Conservation (phyloP, 208 protist species). For the Crithidia sp. region DNA sequence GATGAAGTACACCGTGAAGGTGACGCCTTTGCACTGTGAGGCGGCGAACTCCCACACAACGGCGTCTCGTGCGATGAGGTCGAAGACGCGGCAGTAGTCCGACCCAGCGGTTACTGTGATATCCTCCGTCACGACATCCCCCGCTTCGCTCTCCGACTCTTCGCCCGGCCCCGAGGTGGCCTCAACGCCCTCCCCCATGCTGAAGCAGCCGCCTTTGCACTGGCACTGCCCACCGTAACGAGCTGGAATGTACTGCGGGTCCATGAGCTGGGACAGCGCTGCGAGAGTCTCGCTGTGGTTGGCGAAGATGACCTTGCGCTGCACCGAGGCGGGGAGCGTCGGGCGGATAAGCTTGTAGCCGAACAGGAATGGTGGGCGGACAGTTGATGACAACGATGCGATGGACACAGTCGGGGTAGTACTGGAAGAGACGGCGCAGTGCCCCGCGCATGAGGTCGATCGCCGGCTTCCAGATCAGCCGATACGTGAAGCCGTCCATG, state of each 20-base stretch:
- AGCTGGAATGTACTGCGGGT: constrained; percentile 38
- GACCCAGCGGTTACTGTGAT: constrained; percentile 43
- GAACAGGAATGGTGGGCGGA: constrained; percentile 41
- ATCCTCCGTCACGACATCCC: constrained; percentile 46
- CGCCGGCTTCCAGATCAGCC: constrained; percentile 61
- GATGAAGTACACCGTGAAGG: constrained; percentile 39
- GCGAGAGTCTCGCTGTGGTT: constrained; percentile 25
- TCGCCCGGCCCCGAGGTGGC: neutral
- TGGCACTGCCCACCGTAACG: constrained; percentile 59
- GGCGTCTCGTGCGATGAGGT: constrained; percentile 33
- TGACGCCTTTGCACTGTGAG: constrained; percentile 35
- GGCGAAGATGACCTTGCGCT: constrained; percentile 57
- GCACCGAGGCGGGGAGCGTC: constrained; percentile 44
- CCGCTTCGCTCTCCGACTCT: constrained; percentile 24
- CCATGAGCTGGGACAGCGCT: constrained; percentile 43
- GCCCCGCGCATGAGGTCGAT: constrained; percentile 37
- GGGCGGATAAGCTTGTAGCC: constrained; percentile 53
- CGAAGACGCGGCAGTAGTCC: constrained; percentile 35
- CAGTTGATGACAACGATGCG: constrained; percentile 65
- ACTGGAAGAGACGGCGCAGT: constrained; percentile 38
- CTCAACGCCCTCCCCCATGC: neutral
- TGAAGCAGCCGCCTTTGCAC: constrained; percentile 53
- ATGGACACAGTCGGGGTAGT: constrained; percentile 64
- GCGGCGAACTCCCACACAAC: constrained; percentile 58
- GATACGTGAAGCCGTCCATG: constrained; percentile 49